Conservation (phyloP, 352 stramenopile species). For the Plasmopara halstedii region DNA sequence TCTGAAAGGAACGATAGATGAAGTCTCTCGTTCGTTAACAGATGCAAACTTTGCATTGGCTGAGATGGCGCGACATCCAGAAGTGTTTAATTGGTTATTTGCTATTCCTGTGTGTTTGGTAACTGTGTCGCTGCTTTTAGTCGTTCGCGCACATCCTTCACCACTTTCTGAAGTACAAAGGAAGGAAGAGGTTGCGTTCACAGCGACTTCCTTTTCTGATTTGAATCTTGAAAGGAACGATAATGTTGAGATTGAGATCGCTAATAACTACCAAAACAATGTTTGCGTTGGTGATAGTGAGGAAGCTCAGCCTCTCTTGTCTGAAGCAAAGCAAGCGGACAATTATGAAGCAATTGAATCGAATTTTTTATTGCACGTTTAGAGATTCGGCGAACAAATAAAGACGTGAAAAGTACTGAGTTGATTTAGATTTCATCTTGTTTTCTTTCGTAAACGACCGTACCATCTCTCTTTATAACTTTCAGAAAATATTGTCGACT, state of each 20-base stretch:
- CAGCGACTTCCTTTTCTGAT: constrained; percentile 68
- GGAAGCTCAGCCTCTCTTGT: constrained; percentile 13
- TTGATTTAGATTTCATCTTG: constrained; percentile 6
- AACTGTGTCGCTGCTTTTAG: constrained; percentile 33
- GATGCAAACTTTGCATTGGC: neutral
- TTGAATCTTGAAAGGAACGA: constrained; percentile 16
- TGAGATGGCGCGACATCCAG: neutral
- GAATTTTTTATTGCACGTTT: too few relatives aligned
- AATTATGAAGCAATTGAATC: constrained; percentile 19
- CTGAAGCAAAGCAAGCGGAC: constrained; percentile 7
- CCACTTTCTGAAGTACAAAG: neutral
- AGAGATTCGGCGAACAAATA: too few relatives aligned
- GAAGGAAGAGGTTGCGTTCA: neutral
- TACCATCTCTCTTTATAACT: constrained; percentile 42
- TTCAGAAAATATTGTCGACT: constrained; percentile 50
- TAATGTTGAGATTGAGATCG: constrained; percentile 24
- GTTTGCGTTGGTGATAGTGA: constrained; percentile 13
- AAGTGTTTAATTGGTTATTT: constrained; percentile 45
- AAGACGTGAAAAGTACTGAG: too few relatives aligned
- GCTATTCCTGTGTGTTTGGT: constrained; percentile 29
- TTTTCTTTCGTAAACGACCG: constrained; percentile 41
- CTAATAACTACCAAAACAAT: constrained; percentile 21
- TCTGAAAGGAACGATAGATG: neutral
- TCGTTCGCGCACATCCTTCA: constrained; percentile 14
- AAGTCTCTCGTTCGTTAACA: neutral